Base-by-base conservation (phyloP, 2,329 filamentous ascomycete genomes). In the Xylaria polymorpha region DNA sequence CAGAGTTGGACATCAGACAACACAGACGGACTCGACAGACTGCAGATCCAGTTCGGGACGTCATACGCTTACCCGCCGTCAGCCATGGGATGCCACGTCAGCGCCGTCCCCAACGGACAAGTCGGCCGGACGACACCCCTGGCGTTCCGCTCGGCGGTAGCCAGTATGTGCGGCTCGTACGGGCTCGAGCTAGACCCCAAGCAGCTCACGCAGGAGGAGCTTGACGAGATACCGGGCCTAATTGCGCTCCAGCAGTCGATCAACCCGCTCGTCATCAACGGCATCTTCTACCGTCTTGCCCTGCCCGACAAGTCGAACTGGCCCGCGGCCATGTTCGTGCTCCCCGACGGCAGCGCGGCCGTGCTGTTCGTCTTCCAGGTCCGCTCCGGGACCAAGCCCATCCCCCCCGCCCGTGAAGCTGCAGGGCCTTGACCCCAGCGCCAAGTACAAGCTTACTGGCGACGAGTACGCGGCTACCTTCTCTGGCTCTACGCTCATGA, bases 151-250 rank as follows among this genome's bases (percentile, higher is more conserved):
- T 88, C 86, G 0, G 88, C 91, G 64, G 89, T 91, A 0, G 89
- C 89, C 6, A 88, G 90, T 81, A 91, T 91, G 89, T 89, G 89
- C 64, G 89, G 89, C 44, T 89, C 87, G 0, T 91, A 91, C 72
- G 89, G 89, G 0, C 83, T 91, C 12, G 89, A 91, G 75, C 83
- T 91, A 8, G 83, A 90, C 74, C 89, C 89, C 0, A 79, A 79
- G 0, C 81, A 85, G 8, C 83, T 89, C 6, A 78, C 79, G 0
- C 80, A 80, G 0, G 84, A 84, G 14, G 89, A 91, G n/a, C 81
- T 80, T 56, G 82, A 79, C 0, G 80, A 82, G 37, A 82, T 91
- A 0, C 88, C 89, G 0, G 81, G 74, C 0, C 80, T 91, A 1
- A 85, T 91, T 67, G 80, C 78, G 0, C 80, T 86, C 6, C 85